These are phyloP conservation scores for Spathaspora girioi DNA, from an alignment of 805 yeast genomes.

Conservation along the genomic window DNA sequence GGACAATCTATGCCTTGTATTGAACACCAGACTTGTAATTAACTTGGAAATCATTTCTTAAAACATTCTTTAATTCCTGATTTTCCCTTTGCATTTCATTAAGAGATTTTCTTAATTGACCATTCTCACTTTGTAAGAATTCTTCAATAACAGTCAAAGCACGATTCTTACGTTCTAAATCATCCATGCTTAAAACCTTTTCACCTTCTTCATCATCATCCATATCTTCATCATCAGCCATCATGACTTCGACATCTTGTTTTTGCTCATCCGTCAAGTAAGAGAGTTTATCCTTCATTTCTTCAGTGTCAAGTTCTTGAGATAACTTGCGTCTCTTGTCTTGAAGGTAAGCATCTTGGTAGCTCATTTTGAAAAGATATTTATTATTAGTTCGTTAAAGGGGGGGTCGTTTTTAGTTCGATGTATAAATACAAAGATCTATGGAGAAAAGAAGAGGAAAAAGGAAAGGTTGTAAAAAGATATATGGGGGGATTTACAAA, in stretches of 20 bases:
- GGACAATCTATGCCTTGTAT: background rate
- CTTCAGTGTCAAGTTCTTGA: constrained; percentile 5
- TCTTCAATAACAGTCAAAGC: constrained; percentile 8
- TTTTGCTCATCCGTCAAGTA: constrained; percentile 7
- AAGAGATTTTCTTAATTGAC: constrained; percentile 4
- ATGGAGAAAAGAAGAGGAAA: background rate
- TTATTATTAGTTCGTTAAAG: background rate
- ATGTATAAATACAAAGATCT: constrained; percentile 5
- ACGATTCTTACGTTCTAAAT: constrained; percentile 6
- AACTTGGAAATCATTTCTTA: constrained; percentile 8
- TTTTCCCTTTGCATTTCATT: constrained; percentile 7
- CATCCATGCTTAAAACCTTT: constrained; percentile 5
- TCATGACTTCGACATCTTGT: constrained; percentile 2
- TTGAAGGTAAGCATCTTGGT: constrained; percentile 8
- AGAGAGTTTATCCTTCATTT: constrained; percentile 5
- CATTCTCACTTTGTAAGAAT: constrained; percentile 7
- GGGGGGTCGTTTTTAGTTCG: constrained; percentile 1
- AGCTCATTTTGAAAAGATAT: constrained; percentile 8
- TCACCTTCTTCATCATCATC: background rate
- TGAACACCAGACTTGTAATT: constrained; percentile 5
- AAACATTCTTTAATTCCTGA: constrained; percentile 5
- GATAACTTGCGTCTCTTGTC: constrained; percentile 8
- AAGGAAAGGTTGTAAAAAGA: background rate
- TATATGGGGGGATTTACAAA: background rate
- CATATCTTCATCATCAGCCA: constrained; percentile 3